Evolutionary conservation across 257 asterid genomes (phyloP), one percentile per base, ranked within the genome.

Genomic region (Capsicum pubescens): DNA sequence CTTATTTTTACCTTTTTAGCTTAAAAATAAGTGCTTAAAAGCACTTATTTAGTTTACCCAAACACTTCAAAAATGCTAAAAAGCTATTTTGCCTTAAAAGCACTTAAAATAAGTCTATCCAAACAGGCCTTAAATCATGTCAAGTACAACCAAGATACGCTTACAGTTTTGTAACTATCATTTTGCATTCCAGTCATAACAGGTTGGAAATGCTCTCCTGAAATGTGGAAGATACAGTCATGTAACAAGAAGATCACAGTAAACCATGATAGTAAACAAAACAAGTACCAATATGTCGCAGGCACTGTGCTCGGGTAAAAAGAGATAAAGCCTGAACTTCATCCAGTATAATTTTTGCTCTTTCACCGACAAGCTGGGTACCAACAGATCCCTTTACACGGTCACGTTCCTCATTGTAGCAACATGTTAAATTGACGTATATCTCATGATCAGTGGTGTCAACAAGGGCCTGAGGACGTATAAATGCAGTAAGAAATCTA

Each of bases 281-380:
- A 42, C 83, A 82, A 83, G 81, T 87, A 97, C 99, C 99, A 85
- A 95, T 92, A 88, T 95, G 97, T 84, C 92, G 93, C 86, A 97
- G 90, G 83, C 98, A 97, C 85, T 97, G 93, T 66, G 89, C 79
- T 35, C 89, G 95, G 55, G 98, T 95, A 84, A 88, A 90, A 67
- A 95, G 96, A 84, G 96, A 90, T 83, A 92, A 82, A 88, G 83
- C 84, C 79, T 89, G 95, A 83, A 95, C 92, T 88, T 97, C 98
- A 88, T 95, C 97, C 88, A 97, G 89, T 74, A 97, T 93, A 87
- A 97, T 92, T 86, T 93, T 88, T 39, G 97, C 98, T 83, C 99
- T 91, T 90, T 97, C 99, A 74, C 98, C 97, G 81, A 93, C 85
- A 50, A 95, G 97, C 85, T 97, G 97, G 81, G 98, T 93, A 87